Percentiles rank a stretch among this genome's conserved stretches.
phyloP scores from a whole-genome alignment of 768 basidiomycete species.

The Mycena galericulata region DNA sequence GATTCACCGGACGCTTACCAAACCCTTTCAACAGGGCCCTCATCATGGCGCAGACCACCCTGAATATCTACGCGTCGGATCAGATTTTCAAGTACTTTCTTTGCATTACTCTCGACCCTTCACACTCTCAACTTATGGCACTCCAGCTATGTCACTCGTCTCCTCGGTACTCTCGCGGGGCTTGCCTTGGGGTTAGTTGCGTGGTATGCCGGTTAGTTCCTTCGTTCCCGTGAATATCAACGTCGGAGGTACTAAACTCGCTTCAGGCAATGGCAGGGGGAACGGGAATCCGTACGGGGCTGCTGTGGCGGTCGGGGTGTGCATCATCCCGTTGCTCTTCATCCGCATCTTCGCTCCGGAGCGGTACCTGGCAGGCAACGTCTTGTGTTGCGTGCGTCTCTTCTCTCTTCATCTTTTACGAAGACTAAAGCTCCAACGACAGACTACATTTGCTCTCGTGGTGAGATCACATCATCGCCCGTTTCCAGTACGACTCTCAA shows the following conservation, averaged over 20 bases:
- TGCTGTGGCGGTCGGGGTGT: constrained; percentile 60
- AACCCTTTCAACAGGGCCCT: constrained; percentile 54
- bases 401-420: neutral
- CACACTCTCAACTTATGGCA: neutral
- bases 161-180: constrained; percentile 59
- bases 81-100: constrained; percentile 61
- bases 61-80: constrained; percentile 68
- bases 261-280: constrained; percentile 52
- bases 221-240: neutral
- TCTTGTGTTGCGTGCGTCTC: constrained; percentile 53
- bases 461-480: constrained; percentile 26
- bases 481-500: neutral
- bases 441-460: constrained; percentile 58
- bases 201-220: constrained; percentile 58
- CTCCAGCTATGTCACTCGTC: constrained; percentile 55
- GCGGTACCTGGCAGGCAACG: constrained; percentile 49
- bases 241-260: neutral
- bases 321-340: constrained; percentile 62
- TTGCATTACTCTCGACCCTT: neutral
- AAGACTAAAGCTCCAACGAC: too few relatives aligned
- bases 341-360: constrained; percentile 60
- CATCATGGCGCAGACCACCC: constrained; percentile 70
- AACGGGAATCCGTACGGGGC: constrained; percentile 67
- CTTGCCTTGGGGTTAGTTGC: constrained; percentile 57
- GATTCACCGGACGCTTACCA: neutral